Evolutionary conservation across 2,329 filamentous ascomycete species (phyloP).

Genomic region (Talaromyces funiculosus): DNA sequence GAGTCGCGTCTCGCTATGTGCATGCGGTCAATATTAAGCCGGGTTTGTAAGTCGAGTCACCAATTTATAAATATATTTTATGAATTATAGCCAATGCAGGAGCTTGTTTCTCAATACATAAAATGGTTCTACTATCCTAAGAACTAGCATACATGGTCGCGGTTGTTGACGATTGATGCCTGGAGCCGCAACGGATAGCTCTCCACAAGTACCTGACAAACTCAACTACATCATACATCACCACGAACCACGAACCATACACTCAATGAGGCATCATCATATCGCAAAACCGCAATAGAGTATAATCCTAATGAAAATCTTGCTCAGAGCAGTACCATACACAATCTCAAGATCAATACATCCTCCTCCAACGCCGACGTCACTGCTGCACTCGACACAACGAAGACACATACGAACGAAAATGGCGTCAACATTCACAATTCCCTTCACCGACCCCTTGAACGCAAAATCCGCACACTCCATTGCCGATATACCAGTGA

Average conservation of each 20-base stretch:
- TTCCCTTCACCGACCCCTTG: conserved; percentile 5
- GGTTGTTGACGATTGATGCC: background rate
- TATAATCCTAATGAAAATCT: background rate
- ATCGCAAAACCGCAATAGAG: background rate
- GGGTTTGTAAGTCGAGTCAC: no score
- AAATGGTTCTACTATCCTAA: background rate
- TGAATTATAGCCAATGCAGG: no score
- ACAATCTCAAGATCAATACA: background rate
- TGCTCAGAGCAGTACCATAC: background rate
- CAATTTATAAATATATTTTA: no score
- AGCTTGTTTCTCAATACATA: no score
- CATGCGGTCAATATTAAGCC: no score
- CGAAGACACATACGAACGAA: background rate
- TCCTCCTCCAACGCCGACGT: background rate
- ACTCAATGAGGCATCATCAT: background rate
- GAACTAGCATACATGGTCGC: background rate
- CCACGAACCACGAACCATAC: background rate
- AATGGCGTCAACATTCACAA: conserved; percentile 8
- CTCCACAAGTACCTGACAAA: conserved; percentile 5
- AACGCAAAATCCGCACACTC: background rate
- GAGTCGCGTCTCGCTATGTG: background rate
- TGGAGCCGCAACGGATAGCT: background rate
- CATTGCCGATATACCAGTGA: background rate
- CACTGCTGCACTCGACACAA: background rate
- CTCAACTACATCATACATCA: background rate